A percentile compares a stretch with the other conserved stretches of the same genome.
phyloP scores from a whole-genome alignment of 169 alveolate species.

The Neospora caninum region DNA sequence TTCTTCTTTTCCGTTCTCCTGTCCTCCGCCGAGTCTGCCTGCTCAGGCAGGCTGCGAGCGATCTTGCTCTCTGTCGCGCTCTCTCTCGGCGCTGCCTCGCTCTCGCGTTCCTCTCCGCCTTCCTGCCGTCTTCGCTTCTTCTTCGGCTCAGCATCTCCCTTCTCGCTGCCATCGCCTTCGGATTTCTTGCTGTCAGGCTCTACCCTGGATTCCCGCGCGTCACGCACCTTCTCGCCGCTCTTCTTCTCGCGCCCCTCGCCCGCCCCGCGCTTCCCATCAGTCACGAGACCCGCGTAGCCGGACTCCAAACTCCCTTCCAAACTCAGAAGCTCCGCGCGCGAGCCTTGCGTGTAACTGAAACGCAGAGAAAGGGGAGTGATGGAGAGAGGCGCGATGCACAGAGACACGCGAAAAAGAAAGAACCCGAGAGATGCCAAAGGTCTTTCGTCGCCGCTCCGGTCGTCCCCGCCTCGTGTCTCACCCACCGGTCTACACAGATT shows the following conservation, averaged over 20 bases:
- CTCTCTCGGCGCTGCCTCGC: neutral
- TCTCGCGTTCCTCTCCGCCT: neutral
- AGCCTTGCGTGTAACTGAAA: neutral
- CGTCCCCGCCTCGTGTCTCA: no score
- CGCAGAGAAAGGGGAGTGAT: neutral
- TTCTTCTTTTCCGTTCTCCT: neutral
- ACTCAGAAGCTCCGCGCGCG: neutral
- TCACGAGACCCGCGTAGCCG: neutral
- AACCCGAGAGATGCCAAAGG: neutral
- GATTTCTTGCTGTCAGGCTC: neutral
- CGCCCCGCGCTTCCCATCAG: neutral
- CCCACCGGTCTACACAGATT: no score
- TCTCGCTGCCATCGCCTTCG: neutral
- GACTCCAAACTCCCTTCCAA: slow-evolving; percentile 22
- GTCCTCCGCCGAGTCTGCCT: neutral
- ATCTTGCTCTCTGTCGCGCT: neutral
- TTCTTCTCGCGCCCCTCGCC: neutral
- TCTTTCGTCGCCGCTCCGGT: no score
- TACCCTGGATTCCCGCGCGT: neutral
- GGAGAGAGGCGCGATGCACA: neutral
- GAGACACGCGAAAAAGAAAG: neutral
- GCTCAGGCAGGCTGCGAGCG: neutral
- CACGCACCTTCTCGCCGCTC: neutral
- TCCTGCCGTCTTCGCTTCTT: neutral
- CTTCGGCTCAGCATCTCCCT: neutral